phyloP scores from a whole-genome alignment of 2,329 filamentous ascomycete species.

The Mollisiaceae sp. region DNA sequence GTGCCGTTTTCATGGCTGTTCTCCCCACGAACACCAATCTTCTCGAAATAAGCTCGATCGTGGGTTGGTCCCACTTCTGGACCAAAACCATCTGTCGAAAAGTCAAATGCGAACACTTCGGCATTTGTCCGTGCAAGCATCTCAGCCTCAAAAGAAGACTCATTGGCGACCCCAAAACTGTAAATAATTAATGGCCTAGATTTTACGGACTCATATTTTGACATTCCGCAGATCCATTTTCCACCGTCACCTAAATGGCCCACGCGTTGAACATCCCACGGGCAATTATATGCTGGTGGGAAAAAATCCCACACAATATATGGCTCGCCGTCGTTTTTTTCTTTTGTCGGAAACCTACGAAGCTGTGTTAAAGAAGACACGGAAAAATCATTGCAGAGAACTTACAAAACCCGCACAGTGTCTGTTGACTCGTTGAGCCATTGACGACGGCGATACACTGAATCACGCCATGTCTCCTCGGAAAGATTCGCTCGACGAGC shows the following conservation, averaged over 20 bases:
- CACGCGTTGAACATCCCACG: slow-evolving; percentile 48
- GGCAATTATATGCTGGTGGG: slow-evolving; percentile 47
- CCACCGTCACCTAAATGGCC: slow-evolving; percentile 49
- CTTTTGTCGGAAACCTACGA: too few relatives aligned
- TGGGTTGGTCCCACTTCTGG: slow-evolving; percentile 26
- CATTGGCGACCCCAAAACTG: slow-evolving; percentile 46
- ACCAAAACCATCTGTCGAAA: slow-evolving; percentile 44
- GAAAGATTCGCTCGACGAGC: too few relatives aligned
- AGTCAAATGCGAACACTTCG: slow-evolving; percentile 49
- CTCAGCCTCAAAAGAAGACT: slow-evolving; percentile 48
- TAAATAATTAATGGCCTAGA: slow-evolving; percentile 42
- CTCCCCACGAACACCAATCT: slow-evolving; percentile 42
- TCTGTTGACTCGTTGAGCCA: too few relatives aligned
- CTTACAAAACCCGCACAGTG: too few relatives aligned
- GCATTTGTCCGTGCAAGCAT: slow-evolving; percentile 46
- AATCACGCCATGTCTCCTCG: too few relatives aligned
- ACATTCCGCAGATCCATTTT: slow-evolving; percentile 51
- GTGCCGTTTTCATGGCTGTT: slow-evolving; percentile 40
- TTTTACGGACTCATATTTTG: slow-evolving; percentile 39
- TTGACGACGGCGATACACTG: too few relatives aligned
- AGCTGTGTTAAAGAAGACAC: too few relatives aligned
- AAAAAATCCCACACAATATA: slow-evolving; percentile 50
- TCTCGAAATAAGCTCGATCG: slow-evolving; percentile 43
- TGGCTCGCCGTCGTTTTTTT: too few relatives aligned
- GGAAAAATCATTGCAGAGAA: too few relatives aligned